Evolutionary conservation across 192 early-diverging fungal genomes (phyloP).

Genomic region (Coemansia umbellata): DNA sequence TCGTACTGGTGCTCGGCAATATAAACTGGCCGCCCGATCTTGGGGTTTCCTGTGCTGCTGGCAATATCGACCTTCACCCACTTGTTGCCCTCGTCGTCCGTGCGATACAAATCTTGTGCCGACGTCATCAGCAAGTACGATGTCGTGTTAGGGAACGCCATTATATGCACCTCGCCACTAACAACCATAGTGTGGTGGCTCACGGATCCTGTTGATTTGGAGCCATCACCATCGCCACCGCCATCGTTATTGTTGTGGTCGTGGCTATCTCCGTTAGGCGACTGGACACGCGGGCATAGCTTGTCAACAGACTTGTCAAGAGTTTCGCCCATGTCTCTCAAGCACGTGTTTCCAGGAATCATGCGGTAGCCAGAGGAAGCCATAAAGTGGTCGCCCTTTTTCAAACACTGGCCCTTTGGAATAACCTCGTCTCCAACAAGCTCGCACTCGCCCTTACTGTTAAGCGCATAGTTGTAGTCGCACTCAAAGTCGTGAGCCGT

Average conservation of each 20-base stretch:
- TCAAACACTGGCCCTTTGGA: conserved; percentile 61
- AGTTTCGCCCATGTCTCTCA: conserved; percentile 34
- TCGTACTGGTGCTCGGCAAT: conserved; percentile 72
- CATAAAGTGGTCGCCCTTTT: conserved; percentile 59
- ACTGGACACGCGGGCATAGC: conserved; percentile 46
- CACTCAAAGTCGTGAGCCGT: conserved; percentile 88
- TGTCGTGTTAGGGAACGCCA: conserved; percentile 67
- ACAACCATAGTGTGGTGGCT: conserved; percentile 36
- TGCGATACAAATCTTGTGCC: conserved; percentile 62
- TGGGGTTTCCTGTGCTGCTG: conserved; percentile 23
- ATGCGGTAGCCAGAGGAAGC: conserved; percentile 76
- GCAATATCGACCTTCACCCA: conserved; percentile 57
- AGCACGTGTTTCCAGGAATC: conserved; percentile 82
- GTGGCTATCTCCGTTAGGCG: conserved; percentile 20
- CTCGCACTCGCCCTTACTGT: conserved; percentile 66
- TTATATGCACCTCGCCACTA: conserved; percentile 52
- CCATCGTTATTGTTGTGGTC: background rate
- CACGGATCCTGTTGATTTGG: conserved; percentile 5
- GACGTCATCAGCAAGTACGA: conserved; percentile 57
- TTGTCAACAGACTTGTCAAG: conserved; percentile 59
- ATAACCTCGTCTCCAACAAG: conserved; percentile 54
- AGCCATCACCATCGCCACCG: background rate
- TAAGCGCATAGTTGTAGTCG: conserved; percentile 71
- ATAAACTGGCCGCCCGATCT: conserved; percentile 37
- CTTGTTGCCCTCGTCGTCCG: conserved; percentile 67